Evolutionary conservation across 2,329 filamentous ascomycete species (phyloP), one percentile per base, ranked within the genome.

Genomic region (Neodidymelliopsis sp.): DNA sequence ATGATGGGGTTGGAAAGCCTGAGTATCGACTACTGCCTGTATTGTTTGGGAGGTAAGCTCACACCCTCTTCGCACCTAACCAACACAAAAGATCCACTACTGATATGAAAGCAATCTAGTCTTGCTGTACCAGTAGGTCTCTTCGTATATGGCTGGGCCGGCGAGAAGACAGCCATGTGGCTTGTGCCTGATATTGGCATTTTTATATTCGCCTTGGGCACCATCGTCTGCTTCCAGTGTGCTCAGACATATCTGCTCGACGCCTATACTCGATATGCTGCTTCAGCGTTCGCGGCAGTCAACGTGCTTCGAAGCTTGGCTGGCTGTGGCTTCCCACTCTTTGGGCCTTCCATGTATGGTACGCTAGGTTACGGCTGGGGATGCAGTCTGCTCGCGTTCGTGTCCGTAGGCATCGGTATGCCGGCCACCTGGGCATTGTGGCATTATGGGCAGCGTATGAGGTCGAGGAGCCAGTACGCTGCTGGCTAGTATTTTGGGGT

Each of bases 11-110:
- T 13, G 60, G 58, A 1, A 60, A 60, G 25, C 84, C 85, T 0
- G 85, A 88, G 58, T 83, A 80, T 56, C 81, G 85, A 19, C 72
- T 85, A 0, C 84, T 84, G 0, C 69, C 85, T 1, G 79, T 83
- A 63, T 63, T 81, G 1, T 64, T 84, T 1, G 79, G 82, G 53
- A 74, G 79, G 54, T 84, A 84, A 30, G 13, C 28, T n/a, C 6
- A 30, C 7, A 6, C 7, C n/a, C n/a, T 2, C 6, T 11, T 30
- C 28, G 13, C 11, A 11, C 11, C 8, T 6, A 12, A 6, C 28
- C 6, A 30, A 30, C 28, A 15, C n/a, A 6, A 6, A 15, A 9
- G 6, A 30, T 30, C 11, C 23, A 24, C 7, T 11, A 3, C 28
- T 30, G 11, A 30, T 12, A 30, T 30, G 6, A 12, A 13, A 12